Percentiles rank a stretch among this genome's conserved stretches.
Conservation (phyloP, 768 basidiomycete species). For the Rhodocollybia butyracea region DNA sequence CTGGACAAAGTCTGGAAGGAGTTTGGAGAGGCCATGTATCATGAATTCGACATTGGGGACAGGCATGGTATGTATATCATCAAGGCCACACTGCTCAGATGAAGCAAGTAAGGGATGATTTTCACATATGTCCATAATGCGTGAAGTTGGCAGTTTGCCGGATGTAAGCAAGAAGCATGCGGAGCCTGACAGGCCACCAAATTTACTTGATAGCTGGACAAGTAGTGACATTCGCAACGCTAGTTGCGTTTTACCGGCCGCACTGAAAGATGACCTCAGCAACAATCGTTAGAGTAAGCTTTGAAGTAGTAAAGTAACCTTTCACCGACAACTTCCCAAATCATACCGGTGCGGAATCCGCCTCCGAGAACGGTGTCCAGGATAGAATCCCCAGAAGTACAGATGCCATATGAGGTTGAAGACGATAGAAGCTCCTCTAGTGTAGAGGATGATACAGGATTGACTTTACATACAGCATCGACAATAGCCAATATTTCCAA, state of each 20-base stretch:
- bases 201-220: constrained; percentile 62
- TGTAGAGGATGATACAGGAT: constrained; percentile 32
- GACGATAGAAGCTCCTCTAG: constrained; percentile 23
- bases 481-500: constrained; percentile 50
- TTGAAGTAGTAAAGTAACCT: constrained; percentile 47
- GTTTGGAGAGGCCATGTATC: constrained; percentile 49
- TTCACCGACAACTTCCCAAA: constrained; percentile 90
- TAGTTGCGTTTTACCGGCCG: constrained; percentile 93
- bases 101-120: constrained; percentile 43
- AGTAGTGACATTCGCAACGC: constrained; percentile 79
- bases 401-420: constrained; percentile 20
- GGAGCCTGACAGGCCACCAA: constrained; percentile 62
- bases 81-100: constrained; percentile 39
- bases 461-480: constrained; percentile 42
- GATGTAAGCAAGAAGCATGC: constrained; percentile 79
- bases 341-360: constrained; percentile 71
- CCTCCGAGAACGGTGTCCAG: constrained; percentile 76
- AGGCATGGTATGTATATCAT: constrained; percentile 58
- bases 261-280: constrained; percentile 41
- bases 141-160: constrained; percentile 60
- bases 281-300: background rate
- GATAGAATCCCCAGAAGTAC: constrained; percentile 70
- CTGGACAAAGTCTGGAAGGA: constrained; percentile 51
- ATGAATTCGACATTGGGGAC: constrained; percentile 54
- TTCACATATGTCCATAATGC: constrained; percentile 65